Evolutionary conservation across 768 basidiomycete genomes (phyloP), one percentile per base, ranked within the genome.

Genomic region (Floccularia luteovirens): DNA sequence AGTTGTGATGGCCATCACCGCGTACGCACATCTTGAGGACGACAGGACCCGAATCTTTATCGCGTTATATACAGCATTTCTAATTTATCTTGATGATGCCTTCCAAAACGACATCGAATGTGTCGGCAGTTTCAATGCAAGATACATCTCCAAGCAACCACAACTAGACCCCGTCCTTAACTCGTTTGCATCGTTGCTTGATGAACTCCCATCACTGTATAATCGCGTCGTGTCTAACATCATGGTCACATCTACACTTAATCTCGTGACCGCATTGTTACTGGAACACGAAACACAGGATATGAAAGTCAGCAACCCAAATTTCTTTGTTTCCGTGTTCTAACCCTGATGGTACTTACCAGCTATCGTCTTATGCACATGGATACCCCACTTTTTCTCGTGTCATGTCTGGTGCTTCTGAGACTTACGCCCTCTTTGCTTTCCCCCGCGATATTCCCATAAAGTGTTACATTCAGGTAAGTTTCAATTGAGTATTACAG

Each of bases 61-160:
- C 22, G 59, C 65, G 3, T 50, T 70, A 6, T 70, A 57, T 45
- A 70, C 69, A 1, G 56, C 66, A 0, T 63, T 57, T 32, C 38
- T 53, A n/a, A 58, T 60, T 36, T 62, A 49, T 30, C 41, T 62
- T 21, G 70, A 73, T 44, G 67, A 72, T 43, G 38, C 44, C 2
- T 48, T 57, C 13, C 44, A 48, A 1, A 42, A 46, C 12, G 57
- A 62, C 36, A 36, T 43, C 13, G 46, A 45, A 3, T 44, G 52
- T 2, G 45, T 68, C 10, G 53, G 56, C 7, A 41, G 45, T 10
- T 72, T 72, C 51, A 59, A 58, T 17, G 48, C 56, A 19, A 42
- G 52, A 0, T 63, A 70, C 33, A 23, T 61, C 1, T 28, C 30
- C 4, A 49, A 48, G 11, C 23, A 52, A 24, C 41, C 43, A 2